phyloP scores from a whole-genome alignment of 2,329 filamentous ascomycete genomes.

The Elsinoe necatrix region DNA sequence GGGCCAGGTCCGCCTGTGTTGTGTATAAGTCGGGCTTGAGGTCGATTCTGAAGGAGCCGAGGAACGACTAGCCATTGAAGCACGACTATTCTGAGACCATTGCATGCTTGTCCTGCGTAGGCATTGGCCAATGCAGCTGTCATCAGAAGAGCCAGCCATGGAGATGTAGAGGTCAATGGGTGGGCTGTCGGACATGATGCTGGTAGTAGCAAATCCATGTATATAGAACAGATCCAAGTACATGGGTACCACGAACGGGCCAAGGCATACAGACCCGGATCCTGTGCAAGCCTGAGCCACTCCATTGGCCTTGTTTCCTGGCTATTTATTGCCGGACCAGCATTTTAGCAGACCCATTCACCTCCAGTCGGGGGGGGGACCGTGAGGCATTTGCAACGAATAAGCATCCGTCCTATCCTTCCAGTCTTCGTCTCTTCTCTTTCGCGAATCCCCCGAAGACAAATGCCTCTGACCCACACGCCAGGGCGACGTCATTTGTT shows the following conservation, averaged over 20 bases:
- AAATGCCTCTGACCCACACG: neutral
- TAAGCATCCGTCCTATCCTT: neutral
- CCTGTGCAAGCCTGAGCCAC: neutral
- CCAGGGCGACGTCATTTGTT: conserved; percentile 4
- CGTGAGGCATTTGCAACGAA: conserved; percentile 2
- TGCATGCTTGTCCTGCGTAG: conserved; percentile 11
- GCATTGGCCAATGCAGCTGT: neutral
- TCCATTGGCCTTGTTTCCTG: conserved; percentile 1
- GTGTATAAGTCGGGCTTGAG: conserved; percentile 18
- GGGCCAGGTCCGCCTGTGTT: neutral
- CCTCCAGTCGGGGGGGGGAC: neutral
- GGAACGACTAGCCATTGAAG: conserved; percentile 4
- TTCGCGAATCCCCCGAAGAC: neutral
- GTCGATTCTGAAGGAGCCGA: conserved; percentile 17
- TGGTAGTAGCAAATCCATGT: neutral
- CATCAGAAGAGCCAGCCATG: neutral
- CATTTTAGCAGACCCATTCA: neutral
- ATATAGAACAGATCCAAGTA: neutral
- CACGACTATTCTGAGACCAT: neutral
- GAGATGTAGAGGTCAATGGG: neutral
- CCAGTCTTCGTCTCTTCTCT: neutral
- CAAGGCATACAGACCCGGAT: neutral
- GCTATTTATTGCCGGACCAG: conserved; percentile 2
- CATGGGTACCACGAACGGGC: neutral
- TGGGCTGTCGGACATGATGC: neutral